Percentiles rank a stretch among this genome's conserved stretches.
Evolutionary conservation across 306 rosid species (phyloP).

Genomic region (Acacia acuminata): DNA sequence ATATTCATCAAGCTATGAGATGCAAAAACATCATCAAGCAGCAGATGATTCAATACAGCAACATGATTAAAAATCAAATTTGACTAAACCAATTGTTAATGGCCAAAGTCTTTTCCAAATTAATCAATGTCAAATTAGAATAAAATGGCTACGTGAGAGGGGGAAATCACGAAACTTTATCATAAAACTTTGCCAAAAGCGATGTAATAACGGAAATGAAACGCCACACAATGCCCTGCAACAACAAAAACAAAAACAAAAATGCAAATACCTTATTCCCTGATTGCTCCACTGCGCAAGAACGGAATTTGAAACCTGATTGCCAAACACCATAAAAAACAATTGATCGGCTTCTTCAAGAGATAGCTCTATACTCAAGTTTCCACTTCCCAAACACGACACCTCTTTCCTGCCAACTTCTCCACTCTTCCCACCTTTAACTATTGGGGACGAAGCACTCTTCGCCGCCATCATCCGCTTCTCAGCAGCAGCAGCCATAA

Average conservation of each 20-base stretch:
- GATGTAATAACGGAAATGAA: background rate
- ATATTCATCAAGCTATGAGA: background rate
- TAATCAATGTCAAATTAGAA: background rate
- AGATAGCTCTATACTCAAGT: conserved; percentile 58
- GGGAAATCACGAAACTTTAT: background rate
- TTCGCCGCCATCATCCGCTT: conserved; percentile 61
- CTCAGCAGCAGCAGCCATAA: conserved; percentile 96
- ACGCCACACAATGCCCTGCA: background rate
- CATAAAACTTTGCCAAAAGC: background rate
- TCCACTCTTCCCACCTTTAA: conserved; percentile 25
- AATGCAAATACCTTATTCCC: conserved; percentile 75
- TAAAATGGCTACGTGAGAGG: background rate
- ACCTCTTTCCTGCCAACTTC: conserved; percentile 46
- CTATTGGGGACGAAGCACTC: conserved; percentile 23
- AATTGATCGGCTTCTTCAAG: conserved; percentile 64
- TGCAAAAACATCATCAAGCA: background rate
- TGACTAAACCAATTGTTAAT: background rate
- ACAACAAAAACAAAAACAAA: background rate
- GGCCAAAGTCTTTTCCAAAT: background rate
- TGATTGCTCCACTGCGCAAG: conserved; percentile 97
- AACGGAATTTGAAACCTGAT: conserved; percentile 72
- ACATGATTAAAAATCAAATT: background rate
- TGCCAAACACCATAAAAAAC: conserved; percentile 85
- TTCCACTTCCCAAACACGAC: conserved; percentile 41
- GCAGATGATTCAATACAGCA: conserved; percentile 3